Conservation (phyloP, 495 filamentous ascomycete species). For the Penicillium egyptiacum region DNA sequence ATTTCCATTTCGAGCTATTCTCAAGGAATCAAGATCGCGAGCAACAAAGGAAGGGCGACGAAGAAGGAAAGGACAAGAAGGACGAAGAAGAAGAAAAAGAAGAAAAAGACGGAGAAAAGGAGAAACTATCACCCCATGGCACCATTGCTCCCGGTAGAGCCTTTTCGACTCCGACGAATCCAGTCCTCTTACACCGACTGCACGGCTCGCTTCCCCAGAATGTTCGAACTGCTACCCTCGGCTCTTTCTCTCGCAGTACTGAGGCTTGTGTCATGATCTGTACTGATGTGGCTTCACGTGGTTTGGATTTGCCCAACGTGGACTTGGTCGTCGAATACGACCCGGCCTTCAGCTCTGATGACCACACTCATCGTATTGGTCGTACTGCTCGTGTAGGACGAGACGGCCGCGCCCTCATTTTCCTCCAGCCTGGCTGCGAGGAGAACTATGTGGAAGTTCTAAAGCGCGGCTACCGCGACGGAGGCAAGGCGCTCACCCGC, state of each 20-base stretch:
- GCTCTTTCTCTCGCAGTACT: constrained; percentile 63
- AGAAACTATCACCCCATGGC: constrained; percentile 39
- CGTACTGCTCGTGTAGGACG: constrained; percentile 91
- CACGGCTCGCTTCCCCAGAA: constrained; percentile 92
- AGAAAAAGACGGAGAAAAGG: constrained; percentile 22
- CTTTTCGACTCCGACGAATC: constrained; percentile 52
- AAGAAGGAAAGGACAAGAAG: constrained; percentile 18
- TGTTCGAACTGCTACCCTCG: constrained; percentile 79
- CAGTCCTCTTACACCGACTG: constrained; percentile 75
- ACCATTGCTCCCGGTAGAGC: constrained; percentile 52
- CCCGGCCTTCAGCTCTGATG: constrained; percentile 83
- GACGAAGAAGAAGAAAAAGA: constrained; percentile 24
- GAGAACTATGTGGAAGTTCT: constrained; percentile 84
- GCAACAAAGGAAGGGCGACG: constrained; percentile 28
- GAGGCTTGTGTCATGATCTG: constrained; percentile 80
- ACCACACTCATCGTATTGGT: constrained; percentile 92
- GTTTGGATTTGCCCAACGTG: constrained; percentile 89
- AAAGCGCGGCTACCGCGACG: constrained; percentile 56
- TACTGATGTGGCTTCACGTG: constrained; percentile 92
- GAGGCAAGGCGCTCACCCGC: constrained; percentile 51
- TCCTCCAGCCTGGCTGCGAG: constrained; percentile 85
- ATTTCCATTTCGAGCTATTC: constrained; percentile 94
- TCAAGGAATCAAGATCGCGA: constrained; percentile 47
- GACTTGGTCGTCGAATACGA: constrained; percentile 95
- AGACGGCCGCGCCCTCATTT: constrained; percentile 81